phyloP scores from a whole-genome alignment of 139 green algal genomes.

The Ettlia oleoabundans region DNA sequence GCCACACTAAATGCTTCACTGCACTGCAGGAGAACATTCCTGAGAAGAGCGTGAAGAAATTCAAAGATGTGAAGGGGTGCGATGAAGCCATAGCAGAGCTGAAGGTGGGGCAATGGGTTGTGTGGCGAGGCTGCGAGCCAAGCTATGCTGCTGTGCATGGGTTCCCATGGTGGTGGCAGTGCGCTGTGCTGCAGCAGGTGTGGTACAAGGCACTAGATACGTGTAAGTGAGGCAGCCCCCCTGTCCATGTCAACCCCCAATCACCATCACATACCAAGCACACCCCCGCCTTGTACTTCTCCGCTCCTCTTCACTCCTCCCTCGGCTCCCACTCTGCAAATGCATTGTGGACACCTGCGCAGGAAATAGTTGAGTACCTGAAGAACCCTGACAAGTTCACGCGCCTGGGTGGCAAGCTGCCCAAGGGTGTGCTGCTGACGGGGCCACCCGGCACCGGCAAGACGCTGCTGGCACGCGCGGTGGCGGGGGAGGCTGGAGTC shows the following conservation, averaged over 20 bases:
- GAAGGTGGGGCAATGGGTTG: not conserved
- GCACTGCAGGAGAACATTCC: slow-evolving; percentile 63
- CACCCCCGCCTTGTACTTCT: no score
- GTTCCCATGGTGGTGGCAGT: not conserved
- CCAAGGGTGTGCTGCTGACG: slow-evolving; percentile 84
- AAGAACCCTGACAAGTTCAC: slow-evolving; percentile 88
- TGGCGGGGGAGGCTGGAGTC: slow-evolving; percentile 93
- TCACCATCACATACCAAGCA: no score
- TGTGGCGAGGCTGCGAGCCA: no score
- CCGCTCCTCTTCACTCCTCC: not conserved
- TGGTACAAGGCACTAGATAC: no score
- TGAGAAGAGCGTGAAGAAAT: slow-evolving; percentile 68
- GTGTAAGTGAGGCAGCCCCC: no score
- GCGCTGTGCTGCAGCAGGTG: no score
- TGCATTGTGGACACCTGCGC: slow-evolving; percentile 10
- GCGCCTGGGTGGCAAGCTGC: slow-evolving; percentile 90
- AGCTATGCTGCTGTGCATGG: not conserved
- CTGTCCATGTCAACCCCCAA: no score
- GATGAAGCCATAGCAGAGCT: slow-evolving; percentile 96
- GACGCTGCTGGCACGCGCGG: slow-evolving; percentile 48
- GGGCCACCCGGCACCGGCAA: slow-evolving; percentile 71
- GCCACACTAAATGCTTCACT: not conserved
- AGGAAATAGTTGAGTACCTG: slow-evolving; percentile 96
- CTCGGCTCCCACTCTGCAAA: not conserved
- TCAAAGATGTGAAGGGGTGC: slow-evolving; percentile 82